A percentile compares a stretch with the other conserved stretches of the same genome.
Evolutionary conservation across 768 basidiomycete species (phyloP).

Genomic region (Russula virescens): DNA sequence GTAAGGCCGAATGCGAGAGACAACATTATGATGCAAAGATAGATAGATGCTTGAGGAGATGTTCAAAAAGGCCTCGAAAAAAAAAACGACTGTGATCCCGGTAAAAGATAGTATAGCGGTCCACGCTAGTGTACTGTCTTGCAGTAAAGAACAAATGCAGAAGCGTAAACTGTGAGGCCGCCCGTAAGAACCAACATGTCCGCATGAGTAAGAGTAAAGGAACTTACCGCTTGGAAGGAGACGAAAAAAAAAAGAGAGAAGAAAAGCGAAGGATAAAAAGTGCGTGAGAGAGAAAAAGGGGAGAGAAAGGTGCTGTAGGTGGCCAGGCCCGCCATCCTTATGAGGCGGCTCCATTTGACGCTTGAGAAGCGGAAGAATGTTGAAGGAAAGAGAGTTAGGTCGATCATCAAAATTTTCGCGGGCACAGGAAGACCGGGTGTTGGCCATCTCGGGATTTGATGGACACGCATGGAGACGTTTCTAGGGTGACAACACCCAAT

Average conservation of each 20-base stretch:
- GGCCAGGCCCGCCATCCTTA: not conserved
- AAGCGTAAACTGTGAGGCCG: constrained; percentile 36
- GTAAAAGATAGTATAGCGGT: constrained; percentile 52
- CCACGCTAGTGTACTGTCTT: constrained; percentile 71
- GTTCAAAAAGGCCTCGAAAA: constrained; percentile 36
- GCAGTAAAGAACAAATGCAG: constrained; percentile 46
- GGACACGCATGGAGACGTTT: not conserved
- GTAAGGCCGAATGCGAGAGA: constrained; percentile 54
- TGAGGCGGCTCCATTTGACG: too few relatives aligned
- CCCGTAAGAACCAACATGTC: not conserved
- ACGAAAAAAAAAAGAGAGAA: constrained; percentile 34
- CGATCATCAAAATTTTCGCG: not conserved
- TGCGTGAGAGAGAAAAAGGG: constrained; percentile 29
- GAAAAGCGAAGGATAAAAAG: constrained; percentile 36
- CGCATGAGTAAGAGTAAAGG: not conserved
- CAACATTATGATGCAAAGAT: constrained; percentile 53
- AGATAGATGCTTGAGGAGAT: constrained; percentile 30
- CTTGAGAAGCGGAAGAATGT: too few relatives aligned
- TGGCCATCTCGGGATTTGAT: constrained; percentile 1
- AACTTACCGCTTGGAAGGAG: constrained; percentile 39
- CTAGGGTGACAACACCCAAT: not conserved
- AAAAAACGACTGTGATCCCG: constrained; percentile 31
- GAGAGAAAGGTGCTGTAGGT: not conserved
- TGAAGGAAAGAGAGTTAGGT: not conserved
- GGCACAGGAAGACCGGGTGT: not conserved